Evolutionary conservation across 2,329 filamentous ascomycete genomes (phyloP).

Genomic region (Aspergillus sp.): DNA sequence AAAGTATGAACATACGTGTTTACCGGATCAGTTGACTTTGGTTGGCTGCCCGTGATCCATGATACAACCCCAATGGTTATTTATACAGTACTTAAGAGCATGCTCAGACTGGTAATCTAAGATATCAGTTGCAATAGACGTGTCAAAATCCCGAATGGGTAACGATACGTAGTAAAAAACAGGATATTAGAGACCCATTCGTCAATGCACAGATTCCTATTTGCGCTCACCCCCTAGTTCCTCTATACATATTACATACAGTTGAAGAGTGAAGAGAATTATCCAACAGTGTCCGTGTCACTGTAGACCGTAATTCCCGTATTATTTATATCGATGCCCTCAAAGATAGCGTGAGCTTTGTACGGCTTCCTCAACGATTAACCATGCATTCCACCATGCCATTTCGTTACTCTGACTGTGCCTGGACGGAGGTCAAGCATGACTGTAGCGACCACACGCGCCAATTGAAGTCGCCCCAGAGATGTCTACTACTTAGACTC

Average conservation of each 20-base stretch:
- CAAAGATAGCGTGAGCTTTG: neutral
- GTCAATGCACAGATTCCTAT: neutral
- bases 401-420: neutral
- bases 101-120: no score
- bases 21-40: no score
- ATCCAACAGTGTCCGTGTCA: neutral
- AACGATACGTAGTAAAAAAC: no score
- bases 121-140: no score
- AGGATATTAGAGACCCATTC: no score
- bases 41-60: no score
- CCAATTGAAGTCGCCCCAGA: neutral
- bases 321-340: neutral
- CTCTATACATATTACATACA: neutral
- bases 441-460: neutral
- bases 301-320: neutral
- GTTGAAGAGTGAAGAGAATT: neutral
- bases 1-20: neutral
- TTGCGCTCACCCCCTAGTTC: neutral
- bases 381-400: neutral
- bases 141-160: no score
- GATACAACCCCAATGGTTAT: no score
- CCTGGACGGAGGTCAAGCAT: neutral
- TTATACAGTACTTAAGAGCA: no score
- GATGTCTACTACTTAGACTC: neutral
- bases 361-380: neutral